Evolutionary conservation across 2,329 filamentous ascomycete genomes (phyloP), one percentile per base, ranked within the genome.

Genomic region (Xylariaceae sp.): DNA sequence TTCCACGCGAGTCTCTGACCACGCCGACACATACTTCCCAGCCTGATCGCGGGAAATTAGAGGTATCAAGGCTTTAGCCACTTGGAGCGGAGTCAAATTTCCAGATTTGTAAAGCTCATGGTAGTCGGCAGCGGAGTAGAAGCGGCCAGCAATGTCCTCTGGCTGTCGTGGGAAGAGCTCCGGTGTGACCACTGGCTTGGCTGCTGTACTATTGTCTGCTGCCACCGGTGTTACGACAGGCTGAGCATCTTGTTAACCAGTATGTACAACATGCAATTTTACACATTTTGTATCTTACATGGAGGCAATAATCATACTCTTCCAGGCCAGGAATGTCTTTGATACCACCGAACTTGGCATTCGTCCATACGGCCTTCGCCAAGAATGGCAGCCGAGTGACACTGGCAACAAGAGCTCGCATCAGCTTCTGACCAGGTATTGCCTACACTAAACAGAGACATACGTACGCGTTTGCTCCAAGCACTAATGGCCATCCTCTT

Each of bases 51-150:
- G 82, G 23, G 83, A 82, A 62, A 93, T 88, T 36, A 94, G 75
- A 1, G 88, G 86, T 2, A 96, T 78, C 14, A 96, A 78, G 1
- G 84, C 82, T 71, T 92, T 84, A 11, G 82, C 83, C 1, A 96
- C 89, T 60, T 87, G 83, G 0, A 85, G 79, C 0, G 92, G 92
- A 0, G 91, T 95, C 55, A 88, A 70, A 58, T 82, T 77, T 47
- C 90, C 89, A 4, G 84, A 84, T 60, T 81, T 82, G 76, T 93
- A 96, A 36, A 90, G 82, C 48, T 84, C 82, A 70, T 92, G 87
- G 71, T 92, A 96, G 75, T 96, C 91, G 11, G 83, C 81, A 21
- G 87, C 83, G 3, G 89, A 89, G 71, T 87, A 85, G 75, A 90
- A 91, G 40, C 83, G 81, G 14, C 77, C 78, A 4, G 72, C 65